These are phyloP conservation scores for Auriscalpium orientale DNA, from an alignment of 768 basidiomycete genomes.

Conservation along the genomic window DNA sequence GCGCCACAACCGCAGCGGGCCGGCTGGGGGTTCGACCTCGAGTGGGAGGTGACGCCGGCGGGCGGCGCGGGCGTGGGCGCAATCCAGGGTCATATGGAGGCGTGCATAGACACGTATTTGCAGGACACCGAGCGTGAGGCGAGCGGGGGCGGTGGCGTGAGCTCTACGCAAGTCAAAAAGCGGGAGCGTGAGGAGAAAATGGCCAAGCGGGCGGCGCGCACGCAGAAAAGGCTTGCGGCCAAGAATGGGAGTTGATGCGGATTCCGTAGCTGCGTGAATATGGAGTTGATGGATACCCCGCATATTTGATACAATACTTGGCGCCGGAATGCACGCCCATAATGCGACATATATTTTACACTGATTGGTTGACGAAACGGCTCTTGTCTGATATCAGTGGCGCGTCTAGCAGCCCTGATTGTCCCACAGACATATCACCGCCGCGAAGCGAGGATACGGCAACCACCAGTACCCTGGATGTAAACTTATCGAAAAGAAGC, in stretches of 20 bases:
- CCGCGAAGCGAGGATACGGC: no score
- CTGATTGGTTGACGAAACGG: no score
- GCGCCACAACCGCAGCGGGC: conserved; percentile 26
- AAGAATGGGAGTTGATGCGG: not conserved
- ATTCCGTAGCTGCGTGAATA: no score
- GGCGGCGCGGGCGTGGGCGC: conserved; percentile 19
- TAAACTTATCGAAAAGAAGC: no score
- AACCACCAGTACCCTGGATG: no score
- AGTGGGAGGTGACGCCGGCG: conserved; percentile 39
- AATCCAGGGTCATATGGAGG: conserved; percentile 64
- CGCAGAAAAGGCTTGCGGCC: conserved; percentile 19
- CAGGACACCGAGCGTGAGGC: conserved; percentile 39
- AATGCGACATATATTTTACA: no score
- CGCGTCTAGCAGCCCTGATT: no score
- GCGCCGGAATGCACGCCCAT: no score
- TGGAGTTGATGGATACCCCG: no score
- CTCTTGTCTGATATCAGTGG: no score
- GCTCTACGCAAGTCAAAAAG: conserved; percentile 69
- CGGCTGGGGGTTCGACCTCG: conserved; percentile 84
- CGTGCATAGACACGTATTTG: conserved; percentile 53
- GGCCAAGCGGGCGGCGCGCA: conserved; percentile 30
- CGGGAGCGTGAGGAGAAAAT: conserved; percentile 33
- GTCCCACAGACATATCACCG: no score
- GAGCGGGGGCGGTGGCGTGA: conserved; percentile 47
- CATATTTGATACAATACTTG: no score